Base-by-base conservation (phyloP, 2,329 filamentous ascomycete genomes). In the Pseudogymnoascus sp. region DNA sequence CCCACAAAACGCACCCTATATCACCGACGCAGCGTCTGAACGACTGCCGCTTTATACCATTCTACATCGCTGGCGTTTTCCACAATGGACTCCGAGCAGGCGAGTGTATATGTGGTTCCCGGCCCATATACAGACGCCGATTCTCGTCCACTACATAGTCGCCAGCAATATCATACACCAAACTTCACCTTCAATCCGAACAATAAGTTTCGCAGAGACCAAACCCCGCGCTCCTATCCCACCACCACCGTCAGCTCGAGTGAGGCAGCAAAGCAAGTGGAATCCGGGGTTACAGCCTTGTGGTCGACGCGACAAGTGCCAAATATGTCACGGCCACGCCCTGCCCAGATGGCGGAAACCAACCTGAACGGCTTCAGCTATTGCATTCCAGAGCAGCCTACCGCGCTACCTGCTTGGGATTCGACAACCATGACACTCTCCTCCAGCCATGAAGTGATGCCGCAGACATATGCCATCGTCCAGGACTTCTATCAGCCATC, bases 261-360 rank as follows among this genome's bases (percentile, higher is more conserved):
- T 71, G 80, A 84, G 63, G 75, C 82, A 70, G 72, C 78, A 62
- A 70, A 73, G 60, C 80, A 81, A 72, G 73, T 75, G 46, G 83
- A 85, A 68, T 74, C 75, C 59, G 75, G 82, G 71, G 73, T 76
- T 25, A 75, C 79, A 38, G 78, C 77, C 36, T 75, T 81, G 68
- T 86, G 83, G 83, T 81, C 82, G 63, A 82, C 82, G 60, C 81
- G 84, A 7, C 79, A 78, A 11, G 76, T 82, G 42, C 80, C 82
- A 38, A 66, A 66, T 59, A 74, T 78, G 64, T 73, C 78, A 68
- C 78, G 81, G 66, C 81, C 80, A 56, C 79, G 83, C 40, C 83
- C 84, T 62, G 81, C 81, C 46, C 84, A 83, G 40, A 85, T 86
- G 64, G 83, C 86, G 68, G 84, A 85, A 70, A 71, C 72, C 42